Percentiles rank a stretch among this genome's conserved stretches.
These are phyloP conservation scores for Posidonia oceanica DNA, from an alignment of 116 monocot genomes.

Conservation along the genomic window DNA sequence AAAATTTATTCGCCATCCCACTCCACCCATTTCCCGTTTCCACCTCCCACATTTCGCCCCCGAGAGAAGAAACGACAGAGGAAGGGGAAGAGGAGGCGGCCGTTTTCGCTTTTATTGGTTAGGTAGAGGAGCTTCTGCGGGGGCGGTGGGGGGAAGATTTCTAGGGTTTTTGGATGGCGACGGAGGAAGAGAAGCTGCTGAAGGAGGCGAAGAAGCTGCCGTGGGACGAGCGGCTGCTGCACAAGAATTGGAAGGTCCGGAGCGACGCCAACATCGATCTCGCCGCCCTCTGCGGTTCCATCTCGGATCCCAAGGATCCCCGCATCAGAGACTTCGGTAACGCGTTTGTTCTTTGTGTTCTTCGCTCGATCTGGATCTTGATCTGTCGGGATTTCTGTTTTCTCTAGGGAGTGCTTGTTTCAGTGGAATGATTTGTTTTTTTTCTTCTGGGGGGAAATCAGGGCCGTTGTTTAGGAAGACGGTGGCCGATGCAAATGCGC, in stretches of 20 bases:
- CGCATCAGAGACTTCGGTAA: constrained; percentile 90
- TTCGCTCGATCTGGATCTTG: constrained; percentile 1
- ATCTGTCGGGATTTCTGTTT: neutral
- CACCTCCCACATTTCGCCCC: too few species aligned
- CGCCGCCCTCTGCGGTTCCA: constrained; percentile 77
- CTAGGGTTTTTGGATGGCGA: constrained; percentile 47
- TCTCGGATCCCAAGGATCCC: constrained; percentile 91
- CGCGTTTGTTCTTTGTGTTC: neutral
- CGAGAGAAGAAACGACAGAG: neutral
- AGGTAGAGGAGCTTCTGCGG: neutral
- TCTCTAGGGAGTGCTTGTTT: neutral
- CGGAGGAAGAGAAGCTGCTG: constrained; percentile 96
- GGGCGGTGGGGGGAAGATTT: neutral
- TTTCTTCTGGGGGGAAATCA: constrained; percentile 10
- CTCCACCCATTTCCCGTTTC: too few species aligned
- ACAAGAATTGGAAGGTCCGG: constrained; percentile 99
- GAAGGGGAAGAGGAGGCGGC: neutral
- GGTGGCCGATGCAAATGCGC: constrained; percentile 92
- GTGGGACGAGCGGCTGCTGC: constrained; percentile 92
- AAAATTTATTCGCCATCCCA: too few species aligned
- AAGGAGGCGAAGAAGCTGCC: constrained; percentile 99
- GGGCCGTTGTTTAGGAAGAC: constrained; percentile 87
- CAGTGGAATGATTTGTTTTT: neutral
- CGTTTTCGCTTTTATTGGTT: neutral
- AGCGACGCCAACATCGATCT: constrained; percentile 99